Percentiles rank a stretch among this genome's conserved stretches.
phyloP scores from a whole-genome alignment of 352 stramenopile species.

The Stephanocyclus meneghinianus region DNA sequence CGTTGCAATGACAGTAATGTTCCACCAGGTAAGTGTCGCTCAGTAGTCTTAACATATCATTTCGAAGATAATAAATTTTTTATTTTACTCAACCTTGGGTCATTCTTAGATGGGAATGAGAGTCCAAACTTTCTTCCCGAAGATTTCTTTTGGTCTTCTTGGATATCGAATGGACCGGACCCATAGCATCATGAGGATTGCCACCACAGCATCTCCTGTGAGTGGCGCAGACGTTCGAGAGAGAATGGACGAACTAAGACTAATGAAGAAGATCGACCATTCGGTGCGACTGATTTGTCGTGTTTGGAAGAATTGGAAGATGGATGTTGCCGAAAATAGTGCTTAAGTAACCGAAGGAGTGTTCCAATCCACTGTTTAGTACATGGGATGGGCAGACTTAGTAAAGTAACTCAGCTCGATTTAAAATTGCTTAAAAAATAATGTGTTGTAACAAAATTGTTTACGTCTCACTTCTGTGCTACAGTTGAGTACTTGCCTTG shows the following conservation, averaged over 20 bases:
- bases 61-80: no score
- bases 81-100: no score
- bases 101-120: slow-evolving; percentile 54
- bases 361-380: no score
- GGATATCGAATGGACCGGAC: slow-evolving; percentile 74
- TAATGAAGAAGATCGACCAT: slow-evolving; percentile 61
- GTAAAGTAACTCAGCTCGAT: no score
- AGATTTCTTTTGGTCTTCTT: slow-evolving; percentile 67
- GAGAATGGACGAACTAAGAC: slow-evolving; percentile 60
- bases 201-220: slow-evolving; percentile 75
- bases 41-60: not conserved
- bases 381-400: no score
- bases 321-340: no score
- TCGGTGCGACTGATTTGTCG: slow-evolving; percentile 60
- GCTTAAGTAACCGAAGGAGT: no score
- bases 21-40: slow-evolving; percentile 46
- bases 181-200: slow-evolving; percentile 78
- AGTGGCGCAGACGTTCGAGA: slow-evolving; percentile 71
- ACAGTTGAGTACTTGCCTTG: no score
- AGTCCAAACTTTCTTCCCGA: slow-evolving; percentile 71
- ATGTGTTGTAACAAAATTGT: no score
- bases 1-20: slow-evolving; percentile 77
- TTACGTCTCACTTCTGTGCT: no score
- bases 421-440: no score
- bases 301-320: slow-evolving; percentile 29